Evolutionary conservation across 2,329 filamentous ascomycete species (phyloP), one percentile per base, ranked within the genome.

Genomic region (Geoglossum cookeanum): DNA sequence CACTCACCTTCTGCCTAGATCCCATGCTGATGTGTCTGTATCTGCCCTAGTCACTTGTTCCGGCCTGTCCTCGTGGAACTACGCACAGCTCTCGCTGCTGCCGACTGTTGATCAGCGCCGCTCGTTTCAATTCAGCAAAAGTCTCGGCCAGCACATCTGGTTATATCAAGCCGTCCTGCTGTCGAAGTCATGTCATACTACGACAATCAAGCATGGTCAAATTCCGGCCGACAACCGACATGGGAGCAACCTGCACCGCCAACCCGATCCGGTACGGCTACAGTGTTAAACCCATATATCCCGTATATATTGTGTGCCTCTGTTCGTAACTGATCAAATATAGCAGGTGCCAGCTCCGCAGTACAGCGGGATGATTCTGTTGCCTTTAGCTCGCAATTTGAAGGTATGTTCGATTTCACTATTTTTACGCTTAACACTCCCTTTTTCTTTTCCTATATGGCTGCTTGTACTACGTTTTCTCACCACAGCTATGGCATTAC

Each of bases 381-480:
- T 66, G 88, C 89, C 59, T 95, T 94, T 69, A 81, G 81, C 63
- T 84, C 85, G 68, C 89, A 95, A 72, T 84, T 94, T 70, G 89
- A 94, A 74, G 87, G 87, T 92, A 84, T 69, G 84, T 32, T 42
- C 17, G 35, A 55, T 53, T 33, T 15, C 13, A 3, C n/a, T 42
- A 15, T 37, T 11, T 37, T 37, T 7, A 15, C 11, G 39, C 27
- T 37, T 3, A 4, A 11, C 17, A 17, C 32, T 53, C 22, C 49
- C n/a, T 15, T 13, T 32, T n/a, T 32, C 22, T 22, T 2, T 22
- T 22, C 22, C 22, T 2, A 22, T 22, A 33, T 8, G 15, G 8
- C 32, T 9, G n/a, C 33, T 9, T 22, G n/a, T 17, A 47, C 32
- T 2, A 7, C 37, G 5, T 30, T 49, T 45, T 22, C 15, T 35